Base-by-base conservation (phyloP, 139 green algal genomes). In the Marvania coccoides region DNA sequence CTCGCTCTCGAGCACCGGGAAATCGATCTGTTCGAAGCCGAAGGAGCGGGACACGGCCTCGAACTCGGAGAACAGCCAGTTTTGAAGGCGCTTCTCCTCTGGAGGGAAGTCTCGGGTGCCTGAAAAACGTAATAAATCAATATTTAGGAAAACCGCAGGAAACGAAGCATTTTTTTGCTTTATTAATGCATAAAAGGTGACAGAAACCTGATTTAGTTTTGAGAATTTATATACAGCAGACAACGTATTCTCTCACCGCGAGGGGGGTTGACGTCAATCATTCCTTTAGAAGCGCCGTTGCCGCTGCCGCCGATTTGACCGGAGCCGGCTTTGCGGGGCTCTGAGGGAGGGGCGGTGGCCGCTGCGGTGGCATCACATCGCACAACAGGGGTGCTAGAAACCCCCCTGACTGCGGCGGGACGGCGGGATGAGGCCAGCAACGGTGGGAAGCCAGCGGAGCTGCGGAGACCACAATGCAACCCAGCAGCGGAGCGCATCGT, bases 61-160 rank as follows among this genome's bases (percentile, higher is more conserved):
- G 66, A 90, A 95, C 42, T 95, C 68, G 15, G 65, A 83, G 77
- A 97, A 99, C 45, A 99, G 81, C 94, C 94, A 99, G 60, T 77
- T 91, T 19, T 89, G 81, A 56, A 97, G 67, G 1, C 94, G 82
- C 81, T 95, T 93, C 28, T 99, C 94, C 35, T 97, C 90, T 1
- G 94, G 94, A 29, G 74, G 79, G 58, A 98, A 99, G 80, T 99
- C 94, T 0, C 94, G 80, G 0, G 94, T 99, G 57, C 94, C 91
- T 62, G 9, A 12, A n/a, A 13, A 26, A 34, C 14, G 55, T 24
- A 10, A 39, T 13, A 8, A 35, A 39, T 36, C 7, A 36, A n/a
- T 47, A 14, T 6, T 35, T 47, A 19, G 51, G 26, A 59, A 59
- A 47, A 31, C 5, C 13, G 12, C 0, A 34, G 12, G 13, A 37